Evolutionary conservation across 2,329 filamentous ascomycete species (phyloP).

Genomic region (Fusarium sp.): DNA sequence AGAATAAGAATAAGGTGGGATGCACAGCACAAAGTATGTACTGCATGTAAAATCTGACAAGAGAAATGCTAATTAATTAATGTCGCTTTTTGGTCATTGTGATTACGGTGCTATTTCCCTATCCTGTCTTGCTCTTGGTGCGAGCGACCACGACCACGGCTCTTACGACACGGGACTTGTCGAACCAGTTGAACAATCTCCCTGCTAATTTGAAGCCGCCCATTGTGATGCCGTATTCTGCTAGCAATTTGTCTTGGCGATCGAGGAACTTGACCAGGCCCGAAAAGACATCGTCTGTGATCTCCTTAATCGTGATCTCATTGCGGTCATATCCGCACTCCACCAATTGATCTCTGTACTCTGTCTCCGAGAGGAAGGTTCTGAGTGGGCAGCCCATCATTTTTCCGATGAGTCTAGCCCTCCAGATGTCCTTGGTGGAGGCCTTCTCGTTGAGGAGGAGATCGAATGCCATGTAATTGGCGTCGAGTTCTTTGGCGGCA

Average conservation of each 20-base stretch:
- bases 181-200: slow-evolving; percentile 53
- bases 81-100: neutral
- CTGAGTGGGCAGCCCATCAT: slow-evolving; percentile 59
- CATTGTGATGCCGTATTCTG: slow-evolving; percentile 50
- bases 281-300: slow-evolving; percentile 63
- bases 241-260: slow-evolving; percentile 47
- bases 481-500: slow-evolving; percentile 53
- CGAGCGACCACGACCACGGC: slow-evolving; percentile 51
- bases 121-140: slow-evolving; percentile 34
- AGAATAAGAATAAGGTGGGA: neutral
- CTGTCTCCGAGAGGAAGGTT: slow-evolving; percentile 58
- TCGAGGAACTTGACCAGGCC: slow-evolving; percentile 59
- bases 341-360: slow-evolving; percentile 58
- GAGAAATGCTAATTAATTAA: neutral
- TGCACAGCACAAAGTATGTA: neutral
- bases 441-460: slow-evolving; percentile 54
- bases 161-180: slow-evolving; percentile 47
- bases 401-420: slow-evolving; percentile 56
- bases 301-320: slow-evolving; percentile 57
- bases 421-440: slow-evolving; percentile 42
- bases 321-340: slow-evolving; percentile 58
- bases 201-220: slow-evolving; percentile 51
- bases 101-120: neutral
- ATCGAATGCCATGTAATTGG: slow-evolving; percentile 66
- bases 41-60: neutral